A percentile compares a stretch with the other conserved stretches of the same genome.
Evolutionary conservation across 116 monocot species (phyloP).

Genomic region (Dioscorea cayenensis): DNA sequence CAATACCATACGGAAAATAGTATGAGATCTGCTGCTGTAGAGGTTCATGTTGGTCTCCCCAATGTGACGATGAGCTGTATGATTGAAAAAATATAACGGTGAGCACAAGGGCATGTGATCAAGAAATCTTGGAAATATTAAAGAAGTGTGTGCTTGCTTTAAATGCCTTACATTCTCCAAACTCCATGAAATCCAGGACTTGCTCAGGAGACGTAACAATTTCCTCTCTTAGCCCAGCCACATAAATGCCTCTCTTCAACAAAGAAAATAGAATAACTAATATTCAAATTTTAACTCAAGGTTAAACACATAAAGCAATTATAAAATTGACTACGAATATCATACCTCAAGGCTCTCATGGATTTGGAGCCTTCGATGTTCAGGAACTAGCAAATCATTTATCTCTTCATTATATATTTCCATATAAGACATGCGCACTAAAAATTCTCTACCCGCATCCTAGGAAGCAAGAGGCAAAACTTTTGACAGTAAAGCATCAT

Average conservation of each 20-base stretch:
- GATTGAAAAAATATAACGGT: constrained; percentile 4
- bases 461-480: constrained; percentile 19
- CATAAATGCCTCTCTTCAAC: constrained; percentile 90
- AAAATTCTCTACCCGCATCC: constrained; percentile 73
- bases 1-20: constrained; percentile 89
- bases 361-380: constrained; percentile 86
- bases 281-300: background rate
- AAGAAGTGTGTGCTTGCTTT: background rate
- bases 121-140: background rate
- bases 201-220: constrained; percentile 82
- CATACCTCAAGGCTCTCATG: constrained; percentile 88
- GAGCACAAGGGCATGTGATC: background rate
- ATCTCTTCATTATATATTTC: constrained; percentile 99
- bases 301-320: background rate
- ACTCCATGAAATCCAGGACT: constrained; percentile 82
- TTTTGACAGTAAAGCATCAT: background rate
- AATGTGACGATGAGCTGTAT: constrained; percentile 90
- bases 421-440: constrained; percentile 95
- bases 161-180: constrained; percentile 75
- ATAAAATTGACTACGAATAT: background rate
- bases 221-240: constrained; percentile 92
- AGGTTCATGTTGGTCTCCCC: constrained; percentile 98
- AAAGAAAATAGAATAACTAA: constrained; percentile 5
- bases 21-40: constrained; percentile 95
- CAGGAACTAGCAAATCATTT: constrained; percentile 92